These are phyloP conservation scores for Hanseniaspora singularis DNA, from an alignment of 805 yeast species.

Conservation along the genomic window DNA sequence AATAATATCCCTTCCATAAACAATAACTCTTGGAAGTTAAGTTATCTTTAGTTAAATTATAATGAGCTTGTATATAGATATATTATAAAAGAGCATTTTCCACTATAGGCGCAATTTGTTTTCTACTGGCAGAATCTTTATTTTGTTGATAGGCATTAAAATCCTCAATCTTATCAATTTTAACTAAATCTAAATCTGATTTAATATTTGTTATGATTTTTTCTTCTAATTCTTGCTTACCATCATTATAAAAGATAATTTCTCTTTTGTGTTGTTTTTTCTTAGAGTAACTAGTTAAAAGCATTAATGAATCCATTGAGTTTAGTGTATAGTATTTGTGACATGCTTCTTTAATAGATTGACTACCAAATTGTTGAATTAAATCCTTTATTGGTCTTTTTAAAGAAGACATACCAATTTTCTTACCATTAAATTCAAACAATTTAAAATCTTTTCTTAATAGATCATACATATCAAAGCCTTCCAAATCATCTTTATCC, in stretches of 20 bases:
- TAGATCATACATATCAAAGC: conserved; percentile 48
- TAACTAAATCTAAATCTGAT: conserved; percentile 16
- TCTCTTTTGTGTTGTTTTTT: conserved; percentile 36
- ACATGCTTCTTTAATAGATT: conserved; percentile 21
- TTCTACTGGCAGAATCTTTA: conserved; percentile 58
- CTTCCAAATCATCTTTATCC: conserved; percentile 53
- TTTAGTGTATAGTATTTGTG: conserved; percentile 19
- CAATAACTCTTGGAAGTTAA: conserved; percentile 20
- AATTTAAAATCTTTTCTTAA: conserved; percentile 77
- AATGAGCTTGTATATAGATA: background rate
- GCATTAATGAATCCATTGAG: conserved; percentile 31
- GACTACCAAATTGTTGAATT: conserved; percentile 24
- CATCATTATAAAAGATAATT: conserved; percentile 27
- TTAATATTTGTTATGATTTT: conserved; percentile 15
- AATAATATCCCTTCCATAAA: conserved; percentile 6
- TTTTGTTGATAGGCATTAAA: conserved; percentile 33
- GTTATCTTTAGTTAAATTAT: conserved; percentile 17
- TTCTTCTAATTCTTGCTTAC: conserved; percentile 18
- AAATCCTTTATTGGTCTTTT: conserved; percentile 54
- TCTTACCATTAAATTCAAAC: conserved; percentile 32
- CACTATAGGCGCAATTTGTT: conserved; percentile 66
- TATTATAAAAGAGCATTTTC: conserved; percentile 22
- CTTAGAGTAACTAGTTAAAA: conserved; percentile 38
- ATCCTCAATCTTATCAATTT: conserved; percentile 17
- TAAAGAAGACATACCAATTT: conserved; percentile 68